Conservation (phyloP, 2,329 filamentous ascomycete species). For the Hypoxylon sp. region DNA sequence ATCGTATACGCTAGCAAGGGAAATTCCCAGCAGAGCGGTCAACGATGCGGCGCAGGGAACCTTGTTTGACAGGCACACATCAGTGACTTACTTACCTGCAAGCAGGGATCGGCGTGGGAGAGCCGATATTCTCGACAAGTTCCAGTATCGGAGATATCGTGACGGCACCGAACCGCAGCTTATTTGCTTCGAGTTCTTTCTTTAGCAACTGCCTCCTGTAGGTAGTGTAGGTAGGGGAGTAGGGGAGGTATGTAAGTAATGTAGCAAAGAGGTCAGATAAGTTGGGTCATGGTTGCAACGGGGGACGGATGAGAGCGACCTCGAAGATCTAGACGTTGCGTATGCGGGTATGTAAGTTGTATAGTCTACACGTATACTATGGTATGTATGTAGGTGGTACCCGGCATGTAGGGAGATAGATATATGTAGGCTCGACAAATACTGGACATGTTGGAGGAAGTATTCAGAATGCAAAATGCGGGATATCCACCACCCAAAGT, state of each 20-base stretch:
- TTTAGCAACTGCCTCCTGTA: constrained; percentile 14
- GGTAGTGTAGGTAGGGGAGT: constrained; percentile 13
- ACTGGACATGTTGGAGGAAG: background rate
- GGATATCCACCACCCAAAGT: background rate
- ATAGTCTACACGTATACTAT: background rate
- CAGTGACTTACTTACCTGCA: constrained; percentile 20
- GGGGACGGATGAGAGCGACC: constrained; percentile 26
- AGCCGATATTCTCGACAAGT: constrained; percentile 7
- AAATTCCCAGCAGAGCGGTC: constrained; percentile 41
- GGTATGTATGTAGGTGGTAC: no score
- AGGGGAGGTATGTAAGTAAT: constrained; percentile 15
- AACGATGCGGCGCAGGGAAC: constrained; percentile 39
- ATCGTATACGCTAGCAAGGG: constrained; percentile 29
- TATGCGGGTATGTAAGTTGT: background rate
- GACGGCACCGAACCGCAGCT: constrained; percentile 18
- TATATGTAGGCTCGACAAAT: no score
- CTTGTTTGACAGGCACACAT: constrained; percentile 30
- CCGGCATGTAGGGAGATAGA: background rate
- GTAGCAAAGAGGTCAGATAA: constrained; percentile 19
- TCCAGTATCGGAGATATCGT: constrained; percentile 30
- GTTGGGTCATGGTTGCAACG: constrained; percentile 27
- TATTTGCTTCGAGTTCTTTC: constrained; percentile 14
- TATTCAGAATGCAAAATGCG: background rate
- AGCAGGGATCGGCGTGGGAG: constrained; percentile 31
- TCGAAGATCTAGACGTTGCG: constrained; percentile 13